These are phyloP conservation scores for Cenchrus americanus DNA, from an alignment of 176 grass and related monocot species.

Conservation along the genomic window DNA sequence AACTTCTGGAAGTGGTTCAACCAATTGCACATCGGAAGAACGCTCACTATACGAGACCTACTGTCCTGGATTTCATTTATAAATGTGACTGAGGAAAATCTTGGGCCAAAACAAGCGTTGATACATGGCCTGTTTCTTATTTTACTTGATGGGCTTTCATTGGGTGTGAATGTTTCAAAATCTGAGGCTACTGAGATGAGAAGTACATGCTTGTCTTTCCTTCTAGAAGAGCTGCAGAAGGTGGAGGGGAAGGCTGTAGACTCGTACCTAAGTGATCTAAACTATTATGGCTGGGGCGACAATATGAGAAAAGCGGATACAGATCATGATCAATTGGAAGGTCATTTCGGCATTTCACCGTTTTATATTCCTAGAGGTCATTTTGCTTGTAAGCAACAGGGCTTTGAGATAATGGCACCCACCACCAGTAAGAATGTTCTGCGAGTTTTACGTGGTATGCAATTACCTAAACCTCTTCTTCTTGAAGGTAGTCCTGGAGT, in stretches of 20 bases:
- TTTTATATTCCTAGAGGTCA: constrained; percentile 83
- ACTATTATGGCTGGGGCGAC: constrained; percentile 84
- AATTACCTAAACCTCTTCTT: constrained; percentile 90
- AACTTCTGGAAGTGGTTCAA: constrained; percentile 99
- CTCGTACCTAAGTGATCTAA: constrained; percentile 51
- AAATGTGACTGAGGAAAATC: constrained; percentile 61
- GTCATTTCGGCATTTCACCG: constrained; percentile 69
- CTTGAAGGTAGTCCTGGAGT: constrained; percentile 97
- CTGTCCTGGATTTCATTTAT: constrained; percentile 93
- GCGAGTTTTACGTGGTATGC: constrained; percentile 88
- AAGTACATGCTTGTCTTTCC: constrained; percentile 62
- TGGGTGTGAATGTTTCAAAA: constrained; percentile 69
- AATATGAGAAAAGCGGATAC: constrained; percentile 44
- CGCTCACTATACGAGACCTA: constrained; percentile 82
- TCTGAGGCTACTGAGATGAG: constrained; percentile 70
- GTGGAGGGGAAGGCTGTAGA: constrained; percentile 51
- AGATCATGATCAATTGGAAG: constrained; percentile 46
- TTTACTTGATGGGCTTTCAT: constrained; percentile 91
- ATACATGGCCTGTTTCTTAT: constrained; percentile 89
- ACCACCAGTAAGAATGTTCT: constrained; percentile 88
- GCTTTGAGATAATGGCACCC: constrained; percentile 74
- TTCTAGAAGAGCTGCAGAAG: constrained; percentile 66
- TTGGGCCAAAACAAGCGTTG: constrained; percentile 69
- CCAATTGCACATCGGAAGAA: constrained; percentile 71
- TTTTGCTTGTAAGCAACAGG: constrained; percentile 57